Evolutionary conservation across 2,329 filamentous ascomycete species (phyloP), one percentile per base, ranked within the genome.

Genomic region (Ophiostoma ulmi): DNA sequence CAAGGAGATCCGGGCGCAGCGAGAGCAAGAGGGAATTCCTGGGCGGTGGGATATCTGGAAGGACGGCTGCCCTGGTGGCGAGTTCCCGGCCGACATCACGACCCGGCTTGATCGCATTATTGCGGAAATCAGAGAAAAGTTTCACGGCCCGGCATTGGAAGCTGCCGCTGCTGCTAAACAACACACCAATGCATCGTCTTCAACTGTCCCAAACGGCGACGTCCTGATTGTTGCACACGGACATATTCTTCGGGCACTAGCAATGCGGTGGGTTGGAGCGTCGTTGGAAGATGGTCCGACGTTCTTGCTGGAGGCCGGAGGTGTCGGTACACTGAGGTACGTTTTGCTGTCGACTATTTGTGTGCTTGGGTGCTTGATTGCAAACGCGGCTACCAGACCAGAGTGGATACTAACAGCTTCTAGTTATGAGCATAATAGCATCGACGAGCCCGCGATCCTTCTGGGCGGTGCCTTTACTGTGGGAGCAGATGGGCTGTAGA

Each of bases 231-330:
- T 97, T 6, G 94, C 92, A 31, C 94, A 97, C 78, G 94, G 94
- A 0, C 94, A 97, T 80, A 94, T 97, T 71, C 81, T 97, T 69
- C 85, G 94, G 20, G 92, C 92, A 0, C 93, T 97, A 78, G 93
- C 94, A 7, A 92, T 94, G 83, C 85, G 93, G 41, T 97, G 94
- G 94, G 86, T 89, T 0, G 87, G 88, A 0, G 91, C 91, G 81
- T 83, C 87, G 14, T 82, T 97, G 72, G 86, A 87, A 70, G 89
- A 93, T 68, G 93, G 91, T 8, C 91, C 92, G 55, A 87, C 89
- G 6, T 88, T 97, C 78, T 83, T 97, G 73, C 81, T 97, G n/a
- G 94, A 97, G 78, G 91, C 92, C 6, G 92, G 92, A n/a, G 92
- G 91, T 74, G 89, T 95, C 0, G 92, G 91, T 0, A 91, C 91